Base-by-base conservation (phyloP, 2,329 filamentous ascomycete genomes). In the Trichoderma gracile region DNA sequence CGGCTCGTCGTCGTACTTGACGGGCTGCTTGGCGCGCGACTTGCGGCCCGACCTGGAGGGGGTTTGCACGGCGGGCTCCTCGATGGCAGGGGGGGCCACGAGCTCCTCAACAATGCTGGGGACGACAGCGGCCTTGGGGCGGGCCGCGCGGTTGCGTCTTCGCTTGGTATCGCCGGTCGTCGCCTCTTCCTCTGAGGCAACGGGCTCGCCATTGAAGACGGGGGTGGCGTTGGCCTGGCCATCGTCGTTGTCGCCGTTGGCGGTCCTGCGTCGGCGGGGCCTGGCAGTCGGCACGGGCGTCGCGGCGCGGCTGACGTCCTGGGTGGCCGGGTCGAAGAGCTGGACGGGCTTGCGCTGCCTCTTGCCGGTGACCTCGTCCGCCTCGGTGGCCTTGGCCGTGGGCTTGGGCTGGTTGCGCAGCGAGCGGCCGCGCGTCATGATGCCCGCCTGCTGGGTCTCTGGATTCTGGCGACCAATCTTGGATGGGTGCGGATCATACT, bases 381-480 rank as follows among this genome's bases (percentile, higher is more conserved):
- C 79, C 69, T 87, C 84, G 12, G 82, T 81, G n/a, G 84, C 82
- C 73, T 86, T 86, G 66, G 81, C 82, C 3, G 84, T 87, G 69
- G 82, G 82, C 71, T 81, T 82, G 7, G 82, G 83, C 65, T 85
- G 81, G 70, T 85, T 84, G 58, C 85, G 82, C 42, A 86, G 77
- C 40, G 85, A 79, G 33, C 84, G 79, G 5, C 76, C 77, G 17
- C 81, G 80, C 54, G 84, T 84, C 68, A 81, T 80, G 65, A 81
- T 77, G 27, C 84, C 84, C 23, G 71, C 72, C 40, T 78, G 76
- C 68, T 88, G 85, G 10, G 78, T 80, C 42, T 83, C 76, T 0
- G 85, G 84, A 65, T 88, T 84, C 71, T 89, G 87, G 42, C 79
- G 78, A 21, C 85, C 85, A 65, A 87, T 79, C 73, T 84, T 84